Evolutionary conservation across 1,139 yeast species (phyloP), one percentile per base, ranked within the genome.

Genomic region (Magnusiomyces sp.): DNA sequence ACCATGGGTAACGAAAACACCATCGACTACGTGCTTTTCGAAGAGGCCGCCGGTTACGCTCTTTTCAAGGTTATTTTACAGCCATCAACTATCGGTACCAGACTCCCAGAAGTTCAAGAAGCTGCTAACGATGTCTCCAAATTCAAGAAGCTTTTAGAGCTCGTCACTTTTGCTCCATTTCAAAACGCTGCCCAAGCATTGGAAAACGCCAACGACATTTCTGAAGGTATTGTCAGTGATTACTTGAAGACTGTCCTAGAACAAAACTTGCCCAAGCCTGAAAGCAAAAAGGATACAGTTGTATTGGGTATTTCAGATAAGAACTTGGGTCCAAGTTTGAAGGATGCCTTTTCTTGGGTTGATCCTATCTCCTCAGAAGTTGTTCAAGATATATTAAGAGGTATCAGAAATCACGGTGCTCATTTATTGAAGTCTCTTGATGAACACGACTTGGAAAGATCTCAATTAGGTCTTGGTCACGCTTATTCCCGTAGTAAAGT

Each of bases 101-200:
- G 94, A 68, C 76, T 86, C 72, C 82, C 84, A 69, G 98, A 94
- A 71, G 98, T 94, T 41, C 97, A 92, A 74, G 83, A 82, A 62
- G 94, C 95, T 52, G 78, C 90, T 56, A 82, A 77, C 62, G 98
- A 94, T 64, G 80, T 92, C 60, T 83, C 83, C 58, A 80, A 82
- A 66, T 92, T 92, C 68, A 87, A 96, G 63, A 92, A 92, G 73
- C 77, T 92, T 76, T 81, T 92, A 60, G 95, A 90, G 71, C 79
- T 92, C 56, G 95, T 88, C 40, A 86, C 96, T 27, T 94, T 92
- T 72, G 96, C 97, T 56, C 98, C 98, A 49, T 92, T 94, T 79
- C 89, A 92, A 72, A 96, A 96, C 62, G 98, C 98, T 53, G 97
- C 98, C 53, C 97, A 92, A 71, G 98, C 98, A 55, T 78, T 92